Evolutionary conservation across 345 rosid species (phyloP).

Genomic region (Bruguiera sexangula): DNA sequence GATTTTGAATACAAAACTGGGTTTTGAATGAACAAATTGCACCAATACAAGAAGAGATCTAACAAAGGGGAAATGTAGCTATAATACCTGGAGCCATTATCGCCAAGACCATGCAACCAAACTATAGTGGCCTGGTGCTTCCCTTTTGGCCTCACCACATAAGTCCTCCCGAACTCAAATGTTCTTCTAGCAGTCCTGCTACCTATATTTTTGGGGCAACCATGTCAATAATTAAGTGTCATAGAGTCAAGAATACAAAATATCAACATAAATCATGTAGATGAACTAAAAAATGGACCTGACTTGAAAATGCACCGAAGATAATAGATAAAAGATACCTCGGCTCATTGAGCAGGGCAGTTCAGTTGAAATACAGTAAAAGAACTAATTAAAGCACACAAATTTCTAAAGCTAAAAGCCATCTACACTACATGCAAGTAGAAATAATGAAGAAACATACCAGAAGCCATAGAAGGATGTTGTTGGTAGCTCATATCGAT

Average conservation of each 20-base stretch:
- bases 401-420: not conserved
- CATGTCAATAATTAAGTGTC: slow-evolving; percentile 7
- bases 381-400: not conserved
- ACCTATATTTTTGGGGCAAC: slow-evolving; percentile 13
- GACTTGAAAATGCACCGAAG: not conserved
- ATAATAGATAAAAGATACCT: not conserved
- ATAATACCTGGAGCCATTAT: slow-evolving; percentile 46
- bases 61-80: slow-evolving; percentile 1
- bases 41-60: not conserved
- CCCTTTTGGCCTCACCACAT: slow-evolving; percentile 51
- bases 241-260: slow-evolving; percentile 10
- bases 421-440: not conserved
- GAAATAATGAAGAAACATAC: slow-evolving; percentile 41
- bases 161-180: slow-evolving; percentile 46
- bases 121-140: slow-evolving; percentile 50
- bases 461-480: slow-evolving; percentile 53
- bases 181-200: slow-evolving; percentile 35
- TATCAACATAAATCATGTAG: slow-evolving; percentile 5
- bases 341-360: not conserved
- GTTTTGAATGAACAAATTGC: not conserved
- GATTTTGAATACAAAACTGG: not conserved
- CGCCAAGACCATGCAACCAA: slow-evolving; percentile 53
- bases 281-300: slow-evolving; percentile 10
- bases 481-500: slow-evolving; percentile 62
- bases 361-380: slow-evolving; percentile 1